phyloP scores from a whole-genome alignment of 139 green algal genomes.

The Mesotaenium endlicherianum region DNA sequence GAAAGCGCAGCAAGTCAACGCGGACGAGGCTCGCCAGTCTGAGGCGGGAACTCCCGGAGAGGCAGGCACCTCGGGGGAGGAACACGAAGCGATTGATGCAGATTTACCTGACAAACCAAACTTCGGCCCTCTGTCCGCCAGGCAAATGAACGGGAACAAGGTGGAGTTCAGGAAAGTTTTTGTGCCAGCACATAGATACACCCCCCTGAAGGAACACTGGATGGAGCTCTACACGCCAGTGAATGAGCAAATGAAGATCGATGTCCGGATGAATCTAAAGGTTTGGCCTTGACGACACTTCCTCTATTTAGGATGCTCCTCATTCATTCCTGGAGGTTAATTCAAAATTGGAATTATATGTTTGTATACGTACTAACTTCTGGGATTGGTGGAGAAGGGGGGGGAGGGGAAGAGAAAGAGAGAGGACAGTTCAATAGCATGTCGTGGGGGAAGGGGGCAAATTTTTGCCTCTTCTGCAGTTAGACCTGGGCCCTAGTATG shows the following conservation, averaged over 20 bases:
- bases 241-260: constrained; percentile 94
- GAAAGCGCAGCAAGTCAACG: too few species aligned
- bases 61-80: not conserved
- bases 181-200: constrained; percentile 92
- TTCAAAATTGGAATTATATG: too few species aligned
- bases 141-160: constrained; percentile 64
- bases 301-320: not conserved
- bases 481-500: too few species aligned
- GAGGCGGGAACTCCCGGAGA: not conserved
- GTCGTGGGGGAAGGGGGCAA: too few species aligned
- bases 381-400: too few species aligned
- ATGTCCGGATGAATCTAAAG: constrained; percentile 99
- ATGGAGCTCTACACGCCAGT: constrained; percentile 94
- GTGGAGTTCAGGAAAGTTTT: constrained; percentile 77
- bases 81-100: not conserved
- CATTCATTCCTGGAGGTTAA: too few species aligned
- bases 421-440: too few species aligned
- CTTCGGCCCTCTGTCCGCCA: constrained; percentile 65
- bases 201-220: constrained; percentile 93
- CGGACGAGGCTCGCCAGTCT: too few species aligned
- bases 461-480: too few species aligned
- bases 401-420: too few species aligned
- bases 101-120: constrained; percentile 56
- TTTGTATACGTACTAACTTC: too few species aligned
- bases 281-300: too few species aligned